Conservation (phyloP, 116 monocot species). For the Phalaenopsis hybrid region DNA sequence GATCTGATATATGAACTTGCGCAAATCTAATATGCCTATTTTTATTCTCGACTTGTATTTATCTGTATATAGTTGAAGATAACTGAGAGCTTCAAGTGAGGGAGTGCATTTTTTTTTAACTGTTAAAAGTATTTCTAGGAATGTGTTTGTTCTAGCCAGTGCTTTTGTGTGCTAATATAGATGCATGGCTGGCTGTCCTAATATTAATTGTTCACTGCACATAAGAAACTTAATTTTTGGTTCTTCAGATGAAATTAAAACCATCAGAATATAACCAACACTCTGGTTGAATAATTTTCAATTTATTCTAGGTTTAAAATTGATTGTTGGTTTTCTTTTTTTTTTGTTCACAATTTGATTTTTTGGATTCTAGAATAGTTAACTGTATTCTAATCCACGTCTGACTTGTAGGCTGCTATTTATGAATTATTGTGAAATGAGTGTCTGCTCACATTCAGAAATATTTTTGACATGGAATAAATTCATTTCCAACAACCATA, state of each 20-base stretch:
- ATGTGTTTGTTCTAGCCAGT: background rate
- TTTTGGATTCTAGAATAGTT: background rate
- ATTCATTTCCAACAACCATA: background rate
- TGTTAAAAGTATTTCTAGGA: background rate
- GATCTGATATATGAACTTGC: background rate
- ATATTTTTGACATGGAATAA: background rate
- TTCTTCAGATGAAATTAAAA: background rate
- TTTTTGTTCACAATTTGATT: background rate
- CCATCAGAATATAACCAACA: background rate
- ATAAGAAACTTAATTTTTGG: background rate
- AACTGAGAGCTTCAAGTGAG: background rate
- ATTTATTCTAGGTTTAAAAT: background rate
- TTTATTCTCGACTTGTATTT: background rate
- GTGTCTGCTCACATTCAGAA: background rate
- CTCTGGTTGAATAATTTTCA: background rate
- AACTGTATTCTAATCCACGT: background rate
- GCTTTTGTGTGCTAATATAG: background rate
- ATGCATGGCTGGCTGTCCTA: background rate
- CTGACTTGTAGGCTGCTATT: background rate
- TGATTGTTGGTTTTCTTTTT: background rate
- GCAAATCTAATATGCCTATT: background rate
- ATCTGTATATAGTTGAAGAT: background rate
- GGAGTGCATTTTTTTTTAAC: background rate
- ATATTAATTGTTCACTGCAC: too few relatives aligned
- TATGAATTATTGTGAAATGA: background rate